Percentiles rank a stretch among this genome's conserved stretches.
Conservation (phyloP, 108 stramenopile species). For the Discostella pseudostelligera region DNA sequence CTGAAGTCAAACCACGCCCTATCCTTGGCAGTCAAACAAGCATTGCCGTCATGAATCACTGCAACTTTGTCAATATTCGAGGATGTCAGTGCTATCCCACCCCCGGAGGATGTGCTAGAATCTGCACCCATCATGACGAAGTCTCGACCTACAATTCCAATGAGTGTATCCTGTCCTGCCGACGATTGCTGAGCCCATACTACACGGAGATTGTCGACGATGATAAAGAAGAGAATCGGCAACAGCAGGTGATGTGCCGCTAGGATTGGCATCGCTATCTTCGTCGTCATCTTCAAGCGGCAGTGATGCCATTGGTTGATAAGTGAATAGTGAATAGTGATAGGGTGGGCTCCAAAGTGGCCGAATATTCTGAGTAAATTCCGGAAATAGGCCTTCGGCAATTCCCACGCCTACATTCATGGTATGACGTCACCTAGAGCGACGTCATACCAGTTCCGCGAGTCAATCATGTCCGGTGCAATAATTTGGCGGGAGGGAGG, state of each 20-base stretch:
- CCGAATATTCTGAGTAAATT: no score
- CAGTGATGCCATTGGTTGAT: no score
- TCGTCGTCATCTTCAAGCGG: no score
- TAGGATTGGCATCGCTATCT: no score
- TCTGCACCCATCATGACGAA: slow-evolving; percentile 79
- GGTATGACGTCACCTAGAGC: no score
- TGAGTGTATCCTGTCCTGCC: slow-evolving; percentile 67
- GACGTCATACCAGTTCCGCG: no score
- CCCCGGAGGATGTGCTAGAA: slow-evolving; percentile 47
- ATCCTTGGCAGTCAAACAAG: not conserved
- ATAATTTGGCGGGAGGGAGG: no score
- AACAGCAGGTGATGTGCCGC: not conserved
- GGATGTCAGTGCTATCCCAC: slow-evolving; percentile 65
- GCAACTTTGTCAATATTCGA: slow-evolving; percentile 70
- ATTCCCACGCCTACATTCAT: no score
- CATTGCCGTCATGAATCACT: slow-evolving; percentile 36
- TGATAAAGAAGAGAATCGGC: not conserved
- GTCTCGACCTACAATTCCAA: slow-evolving; percentile 55
- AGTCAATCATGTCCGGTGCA: no score
- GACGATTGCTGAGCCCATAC: slow-evolving; percentile 30
- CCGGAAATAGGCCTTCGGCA: no score
- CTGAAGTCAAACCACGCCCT: not conserved
- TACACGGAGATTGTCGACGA: slow-evolving; percentile 1
- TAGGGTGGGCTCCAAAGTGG: no score
- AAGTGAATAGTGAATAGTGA: no score